Percentiles rank a stretch among this genome's conserved stretches.
These are phyloP conservation scores for Stylonectria norvegica DNA, from an alignment of 2,329 filamentous ascomycete species.

Conservation along the genomic window DNA sequence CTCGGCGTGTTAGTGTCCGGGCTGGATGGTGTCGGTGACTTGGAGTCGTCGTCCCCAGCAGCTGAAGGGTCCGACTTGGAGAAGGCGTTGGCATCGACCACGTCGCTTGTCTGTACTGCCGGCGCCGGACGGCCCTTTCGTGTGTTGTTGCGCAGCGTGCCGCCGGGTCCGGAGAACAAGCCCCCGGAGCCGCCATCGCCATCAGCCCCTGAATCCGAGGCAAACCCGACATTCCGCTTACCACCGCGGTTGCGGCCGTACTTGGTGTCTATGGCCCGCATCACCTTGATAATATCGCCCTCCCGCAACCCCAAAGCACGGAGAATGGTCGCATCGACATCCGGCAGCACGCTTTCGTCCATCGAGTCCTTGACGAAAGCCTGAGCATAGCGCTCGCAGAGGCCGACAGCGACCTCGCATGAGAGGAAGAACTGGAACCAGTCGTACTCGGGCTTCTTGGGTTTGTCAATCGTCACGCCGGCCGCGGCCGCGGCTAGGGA, in stretches of 20 bases:
- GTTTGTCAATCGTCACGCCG: slow-evolving; percentile 61
- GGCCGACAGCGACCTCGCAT: slow-evolving; percentile 85
- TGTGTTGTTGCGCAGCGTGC: slow-evolving; percentile 88
- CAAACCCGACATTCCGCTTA: slow-evolving; percentile 34
- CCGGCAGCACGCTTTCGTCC: slow-evolving; percentile 88
- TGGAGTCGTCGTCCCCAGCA: slow-evolving; percentile 19
- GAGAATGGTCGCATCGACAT: slow-evolving; percentile 79
- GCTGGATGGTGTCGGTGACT: slow-evolving; percentile 21
- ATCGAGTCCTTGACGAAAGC: slow-evolving; percentile 90
- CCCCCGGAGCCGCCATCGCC: slow-evolving; percentile 61
- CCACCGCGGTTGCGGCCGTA: slow-evolving; percentile 56
- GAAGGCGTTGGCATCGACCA: slow-evolving; percentile 84
- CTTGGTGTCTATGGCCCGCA: slow-evolving; percentile 80
- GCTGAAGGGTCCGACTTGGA: slow-evolving; percentile 50
- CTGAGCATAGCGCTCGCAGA: slow-evolving; percentile 91
- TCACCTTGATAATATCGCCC: slow-evolving; percentile 93
- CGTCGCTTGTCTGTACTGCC: slow-evolving; percentile 78
- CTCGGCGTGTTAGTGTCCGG: slow-evolving; percentile 23
- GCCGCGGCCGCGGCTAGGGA: slow-evolving; percentile 32
- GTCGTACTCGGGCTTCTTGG: slow-evolving; percentile 75
- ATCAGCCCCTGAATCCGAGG: slow-evolving; percentile 44
- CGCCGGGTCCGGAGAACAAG: slow-evolving; percentile 91
- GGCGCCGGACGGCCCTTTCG: slow-evolving; percentile 86
- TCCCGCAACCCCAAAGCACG: slow-evolving; percentile 91
- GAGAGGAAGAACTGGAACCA: slow-evolving; percentile 99